These are phyloP conservation scores for Croton laevigatus DNA, from an alignment of 441 rosid species.

Conservation along the genomic window DNA sequence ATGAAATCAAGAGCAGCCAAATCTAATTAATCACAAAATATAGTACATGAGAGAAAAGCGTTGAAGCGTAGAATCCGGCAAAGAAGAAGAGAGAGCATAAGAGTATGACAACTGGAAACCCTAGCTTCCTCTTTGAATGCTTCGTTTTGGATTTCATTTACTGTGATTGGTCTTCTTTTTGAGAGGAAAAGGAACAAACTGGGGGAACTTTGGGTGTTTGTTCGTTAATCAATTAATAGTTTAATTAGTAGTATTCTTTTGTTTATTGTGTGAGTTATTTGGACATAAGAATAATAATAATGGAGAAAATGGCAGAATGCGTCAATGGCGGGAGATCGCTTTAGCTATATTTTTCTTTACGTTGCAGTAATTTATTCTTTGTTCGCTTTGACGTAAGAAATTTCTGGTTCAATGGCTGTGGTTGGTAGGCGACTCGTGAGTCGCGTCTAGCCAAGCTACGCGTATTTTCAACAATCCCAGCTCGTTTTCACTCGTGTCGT, in stretches of 20 bases:
- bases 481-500: no score
- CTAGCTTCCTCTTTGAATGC: constrained; percentile 50
- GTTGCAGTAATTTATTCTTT: not conserved
- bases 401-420: not conserved
- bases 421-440: no score
- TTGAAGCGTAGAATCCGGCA: constrained; percentile 57
- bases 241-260: not conserved
- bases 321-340: constrained; percentile 8
- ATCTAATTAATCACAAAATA: not conserved
- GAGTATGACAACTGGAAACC: constrained; percentile 37
- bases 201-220: not conserved
- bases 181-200: no score
- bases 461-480: no score
- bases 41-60: constrained; percentile 38
- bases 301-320: constrained; percentile 7
- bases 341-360: not conserved
- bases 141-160: constrained; percentile 61
- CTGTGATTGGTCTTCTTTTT: not conserved
- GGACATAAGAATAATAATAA: no score
- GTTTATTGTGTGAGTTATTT: not conserved
- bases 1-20: not conserved
- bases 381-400: not conserved
- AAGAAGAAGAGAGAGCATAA: constrained; percentile 61
- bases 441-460: no score
- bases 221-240: not conserved